Evolutionary conservation across 108 stramenopile species (phyloP).

Genomic region (Fistulifera pelliculosa): DNA sequence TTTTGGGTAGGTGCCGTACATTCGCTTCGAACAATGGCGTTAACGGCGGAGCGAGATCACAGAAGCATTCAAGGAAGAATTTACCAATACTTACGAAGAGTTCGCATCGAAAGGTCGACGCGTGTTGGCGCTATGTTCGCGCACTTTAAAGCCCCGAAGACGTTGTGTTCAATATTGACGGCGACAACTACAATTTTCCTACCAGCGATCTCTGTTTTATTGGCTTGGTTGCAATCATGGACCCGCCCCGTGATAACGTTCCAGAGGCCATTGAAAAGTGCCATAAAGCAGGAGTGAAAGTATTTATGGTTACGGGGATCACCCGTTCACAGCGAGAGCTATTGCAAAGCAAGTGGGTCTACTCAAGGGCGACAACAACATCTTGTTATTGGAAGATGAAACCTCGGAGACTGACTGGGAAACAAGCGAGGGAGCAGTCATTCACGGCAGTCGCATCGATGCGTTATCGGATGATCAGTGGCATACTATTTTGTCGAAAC

Average conservation of each 20-base stretch:
- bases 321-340: slow-evolving; percentile 4
- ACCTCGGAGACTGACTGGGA: not conserved
- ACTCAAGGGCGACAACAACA: slow-evolving; percentile 37
- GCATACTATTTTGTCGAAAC: slow-evolving; percentile 10
- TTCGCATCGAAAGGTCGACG: slow-evolving; percentile 62
- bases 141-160: slow-evolving; percentile 18
- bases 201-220: too few relatives aligned
- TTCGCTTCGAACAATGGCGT: slow-evolving; percentile 21
- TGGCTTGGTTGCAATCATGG: slow-evolving; percentile 42
- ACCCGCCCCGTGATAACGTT: slow-evolving; percentile 10
- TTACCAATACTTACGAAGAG: too few relatives aligned
- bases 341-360: slow-evolving; percentile 11
- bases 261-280: slow-evolving; percentile 4
- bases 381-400: slow-evolving; percentile 1
- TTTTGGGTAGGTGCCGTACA: slow-evolving; percentile 44
- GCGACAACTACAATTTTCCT: slow-evolving; percentile 14
- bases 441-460: slow-evolving; percentile 8
- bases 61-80: slow-evolving; percentile 3
- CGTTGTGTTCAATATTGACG: slow-evolving; percentile 7
- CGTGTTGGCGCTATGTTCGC: slow-evolving; percentile 41
- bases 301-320: slow-evolving; percentile 19
- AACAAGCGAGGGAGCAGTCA: not conserved
- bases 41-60: slow-evolving; percentile 13
- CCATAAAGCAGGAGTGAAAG: slow-evolving; percentile 9
- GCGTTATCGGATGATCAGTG: slow-evolving; percentile 10